Conservation (phyloP, 129 eudicot species). For the Scalesia atractyloides region DNA sequence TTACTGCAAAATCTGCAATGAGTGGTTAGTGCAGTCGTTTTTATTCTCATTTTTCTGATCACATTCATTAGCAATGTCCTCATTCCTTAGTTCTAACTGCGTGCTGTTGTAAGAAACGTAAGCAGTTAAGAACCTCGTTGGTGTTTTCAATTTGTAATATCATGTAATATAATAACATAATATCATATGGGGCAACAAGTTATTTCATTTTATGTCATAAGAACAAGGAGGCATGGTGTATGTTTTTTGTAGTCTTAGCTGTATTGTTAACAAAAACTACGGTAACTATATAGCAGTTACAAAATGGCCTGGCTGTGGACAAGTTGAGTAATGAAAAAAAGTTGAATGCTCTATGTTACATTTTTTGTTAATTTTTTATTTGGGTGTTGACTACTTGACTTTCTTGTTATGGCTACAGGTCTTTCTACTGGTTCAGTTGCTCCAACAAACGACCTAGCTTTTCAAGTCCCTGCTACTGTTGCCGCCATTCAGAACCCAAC, state of each 20-base stretch:
- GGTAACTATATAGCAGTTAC: neutral
- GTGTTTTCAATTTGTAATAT: neutral
- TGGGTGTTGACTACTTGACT: neutral
- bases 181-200: neutral
- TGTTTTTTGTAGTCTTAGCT: neutral
- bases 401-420: conserved; percentile 40
- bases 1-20: neutral
- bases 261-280: neutral
- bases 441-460: conserved; percentile 51
- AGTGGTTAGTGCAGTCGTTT: neutral
- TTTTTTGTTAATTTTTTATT: neutral
- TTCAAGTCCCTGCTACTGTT: conserved; percentile 52
- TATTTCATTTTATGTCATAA: conserved; percentile 9
- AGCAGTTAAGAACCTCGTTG: neutral
- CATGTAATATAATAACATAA: neutral
- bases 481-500: conserved; percentile 59
- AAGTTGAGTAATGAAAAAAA: neutral
- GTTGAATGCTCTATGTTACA: neutral
- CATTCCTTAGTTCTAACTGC: neutral
- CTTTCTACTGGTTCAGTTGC: conserved; percentile 56
- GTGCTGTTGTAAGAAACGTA: neutral
- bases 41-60: neutral
- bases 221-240: conserved; percentile 14
- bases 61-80: neutral
- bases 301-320: neutral